Percentiles rank a stretch among this genome's conserved stretches.
Conservation (phyloP, 371 early-diverging fungal species). For the Mucor saturninus region DNA sequence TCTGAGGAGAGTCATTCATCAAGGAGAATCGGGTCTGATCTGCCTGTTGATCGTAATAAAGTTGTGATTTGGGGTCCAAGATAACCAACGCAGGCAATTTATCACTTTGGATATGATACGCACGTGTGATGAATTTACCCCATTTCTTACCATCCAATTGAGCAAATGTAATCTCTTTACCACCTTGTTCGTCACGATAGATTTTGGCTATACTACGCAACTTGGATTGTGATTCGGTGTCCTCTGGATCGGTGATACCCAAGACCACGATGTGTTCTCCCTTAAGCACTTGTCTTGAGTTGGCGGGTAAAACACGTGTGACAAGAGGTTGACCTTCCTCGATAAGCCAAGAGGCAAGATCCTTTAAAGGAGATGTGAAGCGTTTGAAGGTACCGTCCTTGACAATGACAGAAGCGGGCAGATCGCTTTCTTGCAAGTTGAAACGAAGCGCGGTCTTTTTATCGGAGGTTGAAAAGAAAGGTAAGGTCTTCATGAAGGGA, state of each 20-base stretch:
- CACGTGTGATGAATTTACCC: conserved; percentile 57
- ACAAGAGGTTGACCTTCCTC: conserved; percentile 28
- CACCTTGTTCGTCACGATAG: conserved; percentile 29
- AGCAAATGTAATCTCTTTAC: conserved; percentile 51
- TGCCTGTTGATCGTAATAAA: conserved; percentile 16
- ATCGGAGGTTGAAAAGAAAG: conserved; percentile 34
- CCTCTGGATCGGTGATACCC: conserved; percentile 17
- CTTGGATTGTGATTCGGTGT: conserved; percentile 7
- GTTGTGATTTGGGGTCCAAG: conserved; percentile 55
- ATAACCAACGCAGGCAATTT: conserved; percentile 64
- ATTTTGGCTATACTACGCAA: conserved; percentile 22
- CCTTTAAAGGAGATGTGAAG: conserved; percentile 6
- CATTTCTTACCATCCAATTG: conserved; percentile 65
- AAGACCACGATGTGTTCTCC: conserved; percentile 21
- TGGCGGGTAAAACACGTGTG: conserved; percentile 16
- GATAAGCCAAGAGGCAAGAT: conserved; percentile 21
- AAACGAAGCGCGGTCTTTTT: conserved; percentile 14
- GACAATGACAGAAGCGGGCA: conserved; percentile 27
- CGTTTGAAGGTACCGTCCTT: conserved; percentile 25
- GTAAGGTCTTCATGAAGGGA: conserved; percentile 23
- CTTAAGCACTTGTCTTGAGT: conserved; percentile 20
- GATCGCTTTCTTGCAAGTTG: not conserved
- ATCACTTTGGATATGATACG: conserved; percentile 55
- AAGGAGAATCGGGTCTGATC: not conserved
- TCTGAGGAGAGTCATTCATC: not conserved